Base-by-base conservation (phyloP, 2,329 filamentous ascomycete genomes). In the Colletotrichum sojae region DNA sequence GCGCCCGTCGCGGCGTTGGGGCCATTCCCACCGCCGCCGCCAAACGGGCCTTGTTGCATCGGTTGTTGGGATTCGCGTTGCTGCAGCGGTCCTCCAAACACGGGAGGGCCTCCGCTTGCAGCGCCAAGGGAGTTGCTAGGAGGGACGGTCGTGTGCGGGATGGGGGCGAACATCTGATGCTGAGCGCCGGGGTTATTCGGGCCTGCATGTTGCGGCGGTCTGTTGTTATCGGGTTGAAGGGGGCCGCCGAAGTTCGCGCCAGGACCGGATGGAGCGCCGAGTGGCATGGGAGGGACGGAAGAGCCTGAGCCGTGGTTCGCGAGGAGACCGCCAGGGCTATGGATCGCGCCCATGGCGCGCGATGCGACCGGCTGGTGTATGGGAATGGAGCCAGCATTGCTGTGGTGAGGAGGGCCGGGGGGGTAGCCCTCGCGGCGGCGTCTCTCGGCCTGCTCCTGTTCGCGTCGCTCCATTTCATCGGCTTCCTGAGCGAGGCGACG, bases 321-420 rank as follows among this genome's bases (percentile, higher is more conserved):
- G 46, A 98, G 88, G 43, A 98, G 86, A 9, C 95, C 95, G 73
- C 96, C 95, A 1, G 95, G 95, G 53, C 94, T 97, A 78, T 97
- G 95, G 65, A 98, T 97, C 60, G 94, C 92, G 72, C 91, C 92
- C 66, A 92, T 83, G 71, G 94, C 85, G 81, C 95, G 86, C 77
- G 94, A 90, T 71, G 95, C 95, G 68, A 98, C 94, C 5, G 95
- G 95, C 80, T 98, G 95, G 81, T 98, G 95, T 75, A 98, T 91
- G 63, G 95, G 94, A 63, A 97, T 93, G 3, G 95, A 94, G 66
- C 92, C 94, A 46, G 93, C 91, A 77, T 93, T 95, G 81, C 92
- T 96, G 79, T 98, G 95, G 77, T 96, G 94, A 27, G 92, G 90
- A 69, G 92, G 88, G 58, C 80, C 77, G 20, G 89, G 87, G 74